Conservation (phyloP, 768 basidiomycete genomes). For the Calvatia gigantea region DNA sequence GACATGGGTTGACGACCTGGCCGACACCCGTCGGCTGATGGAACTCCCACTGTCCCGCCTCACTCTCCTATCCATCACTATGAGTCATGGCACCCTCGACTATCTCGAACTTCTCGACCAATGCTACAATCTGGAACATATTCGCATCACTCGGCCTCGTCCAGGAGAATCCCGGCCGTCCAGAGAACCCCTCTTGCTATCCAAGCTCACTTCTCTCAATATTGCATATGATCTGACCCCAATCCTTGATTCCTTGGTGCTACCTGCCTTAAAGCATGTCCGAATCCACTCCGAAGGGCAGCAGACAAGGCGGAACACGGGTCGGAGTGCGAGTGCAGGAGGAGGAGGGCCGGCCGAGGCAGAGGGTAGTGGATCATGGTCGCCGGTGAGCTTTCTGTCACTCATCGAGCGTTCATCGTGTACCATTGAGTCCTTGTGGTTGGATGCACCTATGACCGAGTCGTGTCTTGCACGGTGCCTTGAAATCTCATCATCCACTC, state of each 20-base stretch:
- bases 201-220: conserved; percentile 28
- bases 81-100: conserved; percentile 28
- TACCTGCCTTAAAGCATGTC: conserved; percentile 28
- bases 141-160: conserved; percentile 27
- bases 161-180: conserved; percentile 17
- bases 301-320: conserved; percentile 7
- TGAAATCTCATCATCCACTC: conserved; percentile 19
- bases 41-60: conserved; percentile 26
- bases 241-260: conserved; percentile 26
- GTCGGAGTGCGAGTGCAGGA: conserved; percentile 13
- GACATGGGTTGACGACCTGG: conserved; percentile 32
- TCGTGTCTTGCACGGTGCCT: conserved; percentile 23
- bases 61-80: conserved; percentile 26
- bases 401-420: conserved; percentile 29
- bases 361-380: conserved; percentile 18
- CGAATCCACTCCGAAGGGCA: conserved; percentile 21
- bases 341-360: conserved; percentile 4
- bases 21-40: conserved; percentile 26
- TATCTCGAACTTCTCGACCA: conserved; percentile 27
- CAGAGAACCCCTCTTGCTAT: conserved; percentile 23
- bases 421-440: conserved; percentile 23
- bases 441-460: conserved; percentile 27
- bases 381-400: conserved; percentile 23
- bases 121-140: conserved; percentile 30
- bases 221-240: conserved; percentile 27